These are phyloP conservation scores for Orychophragmus violaceus DNA, from an alignment of 345 rosid species.

Conservation along the genomic window DNA sequence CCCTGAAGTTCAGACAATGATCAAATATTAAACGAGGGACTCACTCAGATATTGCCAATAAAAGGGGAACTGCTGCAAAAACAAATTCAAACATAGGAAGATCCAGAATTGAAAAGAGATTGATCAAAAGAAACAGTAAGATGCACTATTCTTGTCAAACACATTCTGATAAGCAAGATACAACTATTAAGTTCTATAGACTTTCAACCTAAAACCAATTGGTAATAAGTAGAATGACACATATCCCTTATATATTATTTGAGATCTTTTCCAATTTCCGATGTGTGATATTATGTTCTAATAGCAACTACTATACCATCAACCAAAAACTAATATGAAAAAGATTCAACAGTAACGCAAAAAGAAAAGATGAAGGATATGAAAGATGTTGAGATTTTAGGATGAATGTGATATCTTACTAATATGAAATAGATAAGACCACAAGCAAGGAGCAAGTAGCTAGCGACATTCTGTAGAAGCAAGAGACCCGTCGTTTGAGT, in stretches of 20 bases:
- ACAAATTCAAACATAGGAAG: background rate
- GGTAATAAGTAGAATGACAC: no score
- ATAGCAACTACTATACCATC: background rate
- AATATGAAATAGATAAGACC: conserved; percentile 65
- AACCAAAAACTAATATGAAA: background rate
- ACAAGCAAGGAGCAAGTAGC: conserved; percentile 87
- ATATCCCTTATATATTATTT: no score
- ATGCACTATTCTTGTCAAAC: background rate
- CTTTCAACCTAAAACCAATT: no score
- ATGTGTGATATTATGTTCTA: no score
- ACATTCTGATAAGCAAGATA: background rate
- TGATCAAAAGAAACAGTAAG: background rate
- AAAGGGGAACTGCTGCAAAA: background rate
- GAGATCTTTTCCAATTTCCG: no score
- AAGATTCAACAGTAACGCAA: background rate
- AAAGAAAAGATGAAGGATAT: background rate
- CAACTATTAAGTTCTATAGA: no score
- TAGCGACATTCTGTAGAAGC: conserved; percentile 73
- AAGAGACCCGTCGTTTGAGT: conserved; percentile 41
- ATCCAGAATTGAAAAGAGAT: background rate
- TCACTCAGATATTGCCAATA: background rate
- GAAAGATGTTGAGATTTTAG: background rate
- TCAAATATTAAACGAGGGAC: background rate
- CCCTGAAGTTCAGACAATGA: conserved; percentile 45
- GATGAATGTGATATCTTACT: conserved; percentile 34